Evolutionary conservation across 2,329 filamentous ascomycete genomes (phyloP).

Genomic region (Dendryphion nanum): DNA sequence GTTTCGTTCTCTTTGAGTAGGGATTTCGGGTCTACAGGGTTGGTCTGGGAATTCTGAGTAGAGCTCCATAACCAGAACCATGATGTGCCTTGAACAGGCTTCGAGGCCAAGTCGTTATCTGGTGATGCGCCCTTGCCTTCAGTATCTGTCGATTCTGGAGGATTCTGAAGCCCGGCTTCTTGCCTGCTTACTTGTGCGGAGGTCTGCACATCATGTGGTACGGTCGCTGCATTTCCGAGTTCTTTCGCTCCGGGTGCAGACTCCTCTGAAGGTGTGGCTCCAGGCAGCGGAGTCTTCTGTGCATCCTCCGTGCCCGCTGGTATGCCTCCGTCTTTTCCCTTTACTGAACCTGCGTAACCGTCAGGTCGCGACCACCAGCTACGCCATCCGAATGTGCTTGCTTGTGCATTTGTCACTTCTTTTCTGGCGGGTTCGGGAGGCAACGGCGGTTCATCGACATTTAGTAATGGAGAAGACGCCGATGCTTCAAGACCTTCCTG

Average conservation of each 20-base stretch:
- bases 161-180: too few relatives aligned
- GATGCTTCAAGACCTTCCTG: too few relatives aligned
- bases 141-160: slow-evolving; percentile 5
- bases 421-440: slow-evolving; percentile 41
- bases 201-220: background rate
- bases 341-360: slow-evolving; percentile 42
- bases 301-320: slow-evolving; percentile 34
- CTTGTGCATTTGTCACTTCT: slow-evolving; percentile 10
- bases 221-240: slow-evolving; percentile 11
- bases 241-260: slow-evolving; percentile 24
- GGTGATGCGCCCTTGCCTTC: slow-evolving; percentile 20
- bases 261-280: slow-evolving; percentile 35
- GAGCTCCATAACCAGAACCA: slow-evolving; percentile 54
- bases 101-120: slow-evolving; percentile 11
- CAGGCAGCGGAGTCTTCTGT: slow-evolving; percentile 42
- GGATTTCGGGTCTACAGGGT: slow-evolving; percentile 12
- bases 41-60: slow-evolving; percentile 42
- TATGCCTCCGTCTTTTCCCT: slow-evolving; percentile 21
- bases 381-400: slow-evolving; percentile 41
- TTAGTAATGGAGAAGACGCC: slow-evolving; percentile 8
- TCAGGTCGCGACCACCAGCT: slow-evolving; percentile 54
- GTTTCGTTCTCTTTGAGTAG: too few relatives aligned
- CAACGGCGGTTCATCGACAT: slow-evolving; percentile 39
- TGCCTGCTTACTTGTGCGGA: too few relatives aligned
- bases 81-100: slow-evolving; percentile 31